Base-by-base conservation (phyloP, 2,329 filamentous ascomycete genomes). In the Paracoccidioides brasiliensis region DNA sequence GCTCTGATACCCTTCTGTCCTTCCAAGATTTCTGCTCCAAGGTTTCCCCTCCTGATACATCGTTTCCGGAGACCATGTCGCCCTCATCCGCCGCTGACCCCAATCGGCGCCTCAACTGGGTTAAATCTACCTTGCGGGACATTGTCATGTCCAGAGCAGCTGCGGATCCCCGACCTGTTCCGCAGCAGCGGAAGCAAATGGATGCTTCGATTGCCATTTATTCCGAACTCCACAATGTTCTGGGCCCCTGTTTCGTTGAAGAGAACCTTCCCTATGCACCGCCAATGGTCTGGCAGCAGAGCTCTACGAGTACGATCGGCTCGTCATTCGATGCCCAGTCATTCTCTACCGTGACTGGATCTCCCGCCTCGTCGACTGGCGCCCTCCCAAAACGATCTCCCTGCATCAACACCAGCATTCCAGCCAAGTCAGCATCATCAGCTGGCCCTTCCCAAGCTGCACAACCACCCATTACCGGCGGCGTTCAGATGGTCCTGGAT, bases 121-220 rank as follows among this genome's bases (percentile, higher is more conserved):
- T 61, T 41, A 55, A 53, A 6, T 42, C 58, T 28, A 58, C 58
- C 3, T 58, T 67, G 57, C 65, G 68, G 40, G 63, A 67, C 33
- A 56, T 69, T 58, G 68, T 71, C 4, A 68, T 70, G 60, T 64
- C 69, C 4, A 64, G 68, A 59, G 71, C 70, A n/a, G 67, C 68
- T 7, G 60, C 64, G 5, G 69, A 72, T 54, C 58, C 65, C 4
- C 63, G 70, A 9, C 61, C 62, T 45, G 58, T 65, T 40, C 70
- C 71, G 5, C 61, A 62, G 41, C 72, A 73, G 58, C 66, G 71
- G 59, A 73, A 73, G 64, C 69, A 70, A 53, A 64, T 67, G 14
- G 71, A 73, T 51, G 70, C 71, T 7, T 66, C 70, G 1, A 73
- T 73, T 57, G 69, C 69, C 5, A 51, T 73, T 35, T 70, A 73